Percentiles rank a stretch among this genome's conserved stretches.
Evolutionary conservation across 805 yeast species (phyloP).

Genomic region (Sporopachydermia quercuum): DNA sequence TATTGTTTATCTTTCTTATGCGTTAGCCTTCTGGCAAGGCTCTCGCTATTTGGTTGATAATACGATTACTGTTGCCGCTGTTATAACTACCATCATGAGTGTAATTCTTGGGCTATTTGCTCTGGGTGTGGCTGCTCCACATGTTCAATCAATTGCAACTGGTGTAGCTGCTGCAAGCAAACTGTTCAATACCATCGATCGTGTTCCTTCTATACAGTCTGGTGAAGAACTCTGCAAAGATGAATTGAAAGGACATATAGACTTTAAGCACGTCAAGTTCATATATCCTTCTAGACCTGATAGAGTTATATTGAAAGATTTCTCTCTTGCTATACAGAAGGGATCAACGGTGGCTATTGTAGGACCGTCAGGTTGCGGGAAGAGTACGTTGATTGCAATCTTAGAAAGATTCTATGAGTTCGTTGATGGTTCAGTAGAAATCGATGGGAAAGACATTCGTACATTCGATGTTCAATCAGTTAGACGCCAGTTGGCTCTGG

Average conservation of each 20-base stretch:
- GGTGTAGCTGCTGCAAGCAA: constrained; percentile 5
- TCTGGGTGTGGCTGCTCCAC: constrained; percentile 4
- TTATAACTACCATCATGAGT: constrained; percentile 4
- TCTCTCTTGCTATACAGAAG: constrained; percentile 9
- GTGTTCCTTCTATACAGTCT: constrained; percentile 2
- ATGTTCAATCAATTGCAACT: constrained; percentile 2
- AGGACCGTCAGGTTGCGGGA: constrained; percentile 52
- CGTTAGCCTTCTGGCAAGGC: constrained; percentile 6
- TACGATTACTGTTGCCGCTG: constrained; percentile 1
- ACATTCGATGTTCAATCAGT: constrained; percentile 35
- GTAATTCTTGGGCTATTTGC: constrained; percentile 4
- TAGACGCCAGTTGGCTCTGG: constrained; percentile 42
- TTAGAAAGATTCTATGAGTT: constrained; percentile 47
- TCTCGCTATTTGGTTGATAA: constrained; percentile 4
- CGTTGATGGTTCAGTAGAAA: constrained; percentile 26
- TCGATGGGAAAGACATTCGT: constrained; percentile 33
- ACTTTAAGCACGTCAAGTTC: constrained; percentile 13
- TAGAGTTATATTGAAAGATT: constrained; percentile 12
- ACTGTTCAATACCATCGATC: constrained; percentile 4
- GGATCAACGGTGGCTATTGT: constrained; percentile 21
- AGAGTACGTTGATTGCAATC: constrained; percentile 41
- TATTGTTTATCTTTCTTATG: constrained; percentile 3
- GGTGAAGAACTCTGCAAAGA: background rate
- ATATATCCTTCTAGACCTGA: constrained; percentile 19
- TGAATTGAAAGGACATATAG: constrained; percentile 23